phyloP scores from a whole-genome alignment of 2,329 filamentous ascomycete species.

The Microcyclospora pomicola region DNA sequence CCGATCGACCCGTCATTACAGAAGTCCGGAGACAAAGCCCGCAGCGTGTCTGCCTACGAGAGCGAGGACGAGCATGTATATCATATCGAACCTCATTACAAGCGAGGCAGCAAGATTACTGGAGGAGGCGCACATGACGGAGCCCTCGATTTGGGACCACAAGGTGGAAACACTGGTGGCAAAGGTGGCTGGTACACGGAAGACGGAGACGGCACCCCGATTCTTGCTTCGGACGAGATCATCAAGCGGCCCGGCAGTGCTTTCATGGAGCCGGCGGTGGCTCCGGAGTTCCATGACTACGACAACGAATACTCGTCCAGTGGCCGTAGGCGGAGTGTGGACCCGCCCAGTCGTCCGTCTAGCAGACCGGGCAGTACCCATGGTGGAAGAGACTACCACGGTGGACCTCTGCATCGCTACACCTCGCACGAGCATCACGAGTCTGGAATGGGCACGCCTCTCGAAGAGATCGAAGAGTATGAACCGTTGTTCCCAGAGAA shows the following conservation, averaged over 20 bases:
- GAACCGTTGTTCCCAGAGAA: slow-evolving; percentile 79
- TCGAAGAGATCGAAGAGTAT: slow-evolving; percentile 86
- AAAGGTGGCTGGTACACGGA: slow-evolving; percentile 34
- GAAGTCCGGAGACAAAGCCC: slow-evolving; percentile 24
- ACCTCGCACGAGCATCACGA: slow-evolving; percentile 36
- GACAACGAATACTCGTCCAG: slow-evolving; percentile 25
- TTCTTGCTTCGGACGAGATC: slow-evolving; percentile 79
- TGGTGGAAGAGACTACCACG: slow-evolving; percentile 20
- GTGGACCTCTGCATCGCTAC: slow-evolving; percentile 43
- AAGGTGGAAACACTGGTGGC: slow-evolving; percentile 31
- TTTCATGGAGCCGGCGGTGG: slow-evolving; percentile 65
- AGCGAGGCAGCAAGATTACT: slow-evolving; percentile 29
- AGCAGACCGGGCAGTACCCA: slow-evolving; percentile 47
- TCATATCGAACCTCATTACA: slow-evolving; percentile 54
- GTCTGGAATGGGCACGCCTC: slow-evolving; percentile 45
- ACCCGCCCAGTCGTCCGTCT: slow-evolving; percentile 48
- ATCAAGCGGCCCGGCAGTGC: slow-evolving; percentile 56
- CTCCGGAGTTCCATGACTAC: slow-evolving; percentile 49
- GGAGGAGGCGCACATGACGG: slow-evolving; percentile 39
- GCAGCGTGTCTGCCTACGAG: slow-evolving; percentile 27
- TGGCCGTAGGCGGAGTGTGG: slow-evolving; percentile 39
- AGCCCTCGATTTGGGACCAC: slow-evolving; percentile 37
- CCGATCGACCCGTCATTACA: slow-evolving; percentile 28
- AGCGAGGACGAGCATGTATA: slow-evolving; percentile 49
- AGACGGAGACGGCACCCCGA: slow-evolving; percentile 51